A percentile compares a stretch with the other conserved stretches of the same genome.
Evolutionary conservation across 2,329 filamentous ascomycete genomes (phyloP).

Genomic region (Clarireedia homoeocarpa): DNA sequence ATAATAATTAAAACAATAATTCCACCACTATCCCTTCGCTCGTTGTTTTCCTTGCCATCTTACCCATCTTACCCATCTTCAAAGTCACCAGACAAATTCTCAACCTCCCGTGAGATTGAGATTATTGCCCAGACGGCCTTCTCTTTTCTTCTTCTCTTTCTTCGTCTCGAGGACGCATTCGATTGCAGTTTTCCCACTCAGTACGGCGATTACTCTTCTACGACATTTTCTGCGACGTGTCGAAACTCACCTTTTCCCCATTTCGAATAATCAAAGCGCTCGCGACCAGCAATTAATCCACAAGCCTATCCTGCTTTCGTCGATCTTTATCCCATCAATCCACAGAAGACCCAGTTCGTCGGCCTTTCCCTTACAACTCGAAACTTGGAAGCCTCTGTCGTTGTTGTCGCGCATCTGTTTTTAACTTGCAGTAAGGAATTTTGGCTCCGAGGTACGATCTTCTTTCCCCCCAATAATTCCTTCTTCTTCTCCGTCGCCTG

Average conservation of each 20-base stretch:
- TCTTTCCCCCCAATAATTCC: background rate
- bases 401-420: background rate
- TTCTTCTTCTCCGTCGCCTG: background rate
- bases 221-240: constrained; percentile 3
- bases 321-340: constrained; percentile 3
- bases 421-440: background rate
- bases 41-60: too few species aligned
- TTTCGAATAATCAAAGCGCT: constrained; percentile 7
- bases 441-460: background rate
- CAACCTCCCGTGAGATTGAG: too few species aligned
- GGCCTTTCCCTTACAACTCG: constrained; percentile 12
- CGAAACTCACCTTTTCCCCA: background rate
- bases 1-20: too few species aligned
- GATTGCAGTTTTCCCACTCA: constrained; percentile 20
- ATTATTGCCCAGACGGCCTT: background rate
- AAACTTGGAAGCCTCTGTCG: background rate
- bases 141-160: background rate
- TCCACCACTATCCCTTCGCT: too few species aligned
- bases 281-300: constrained; percentile 3
- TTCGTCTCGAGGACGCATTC: constrained; percentile 24
- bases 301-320: background rate
- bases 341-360: constrained; percentile 8
- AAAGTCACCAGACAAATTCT: too few species aligned
- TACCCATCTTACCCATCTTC: too few species aligned
- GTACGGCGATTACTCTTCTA: background rate